Evolutionary conservation across 2,329 filamentous ascomycete species (phyloP), one percentile per base, ranked within the genome.

Genomic region (Moelleriella libera): DNA sequence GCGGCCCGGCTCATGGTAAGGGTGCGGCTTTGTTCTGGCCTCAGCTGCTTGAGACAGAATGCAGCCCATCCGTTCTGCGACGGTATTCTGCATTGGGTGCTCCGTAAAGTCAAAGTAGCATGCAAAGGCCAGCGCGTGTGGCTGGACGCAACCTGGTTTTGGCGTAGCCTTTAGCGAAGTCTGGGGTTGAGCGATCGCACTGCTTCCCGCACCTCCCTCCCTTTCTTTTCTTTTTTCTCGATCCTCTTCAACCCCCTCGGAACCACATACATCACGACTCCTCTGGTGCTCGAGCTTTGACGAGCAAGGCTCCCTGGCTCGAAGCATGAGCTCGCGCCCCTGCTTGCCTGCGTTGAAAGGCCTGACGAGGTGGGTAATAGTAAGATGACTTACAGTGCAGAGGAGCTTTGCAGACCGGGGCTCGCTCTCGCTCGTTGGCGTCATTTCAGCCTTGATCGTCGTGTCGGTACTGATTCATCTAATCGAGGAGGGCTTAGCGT

Each of bases 141-240:
- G 47, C 43, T 48, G 45, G 43, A 30, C 7, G 43, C 31, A 48
- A 41, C 46, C 46, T 45, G 31, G 43, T 41, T 47, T 31, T 48
- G 44, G 29, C n/a, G 40, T 46, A 42, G 45, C 45, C 14, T 47
- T 48, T 42, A 37, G 47, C 29, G 44, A 30, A 47, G 32, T 49
- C 45, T 47, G 49, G 45, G 45, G 47, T 47, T 41, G 14, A 41
- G 53, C 57, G 58, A 61, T 61, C 59, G 57, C 49, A 49, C 49
- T 49, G 49, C 44, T n/a, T 61, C 59, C 59, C 59, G 58, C 58
- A 61, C 58, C 58, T 59, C 57, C 56, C 50, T 53, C 51, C 45
- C 50, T 43, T n/a, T 30, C 37, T 30, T 44, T 30, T 37, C 43
- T 5, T 14, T 10, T 31, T 11, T 40, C 21, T 10, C 39, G 42